Percentiles rank a stretch among this genome's conserved stretches.
phyloP scores from a whole-genome alignment of 257 asterid genomes.

The Salvia hispanica region DNA sequence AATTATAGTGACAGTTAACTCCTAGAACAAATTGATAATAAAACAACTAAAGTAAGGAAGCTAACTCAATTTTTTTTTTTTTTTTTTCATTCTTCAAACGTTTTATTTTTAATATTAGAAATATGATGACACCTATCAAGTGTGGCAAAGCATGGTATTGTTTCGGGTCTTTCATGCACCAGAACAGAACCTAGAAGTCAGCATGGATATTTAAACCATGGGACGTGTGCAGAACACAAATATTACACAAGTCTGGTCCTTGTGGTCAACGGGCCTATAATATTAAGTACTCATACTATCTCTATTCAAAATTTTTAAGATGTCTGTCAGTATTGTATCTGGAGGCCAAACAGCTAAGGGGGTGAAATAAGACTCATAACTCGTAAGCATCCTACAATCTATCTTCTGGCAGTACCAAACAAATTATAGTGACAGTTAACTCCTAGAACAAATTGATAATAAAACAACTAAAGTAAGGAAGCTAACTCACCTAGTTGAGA shows the following conservation, averaged over 20 bases:
- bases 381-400: neutral
- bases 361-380: slow-evolving; percentile 18
- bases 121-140: neutral
- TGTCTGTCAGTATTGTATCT: neutral
- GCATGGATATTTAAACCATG: neutral
- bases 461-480: slow-evolving; percentile 17
- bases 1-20: neutral
- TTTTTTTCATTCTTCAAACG: neutral
- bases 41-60: slow-evolving; percentile 18
- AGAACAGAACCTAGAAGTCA: slow-evolving; percentile 5
- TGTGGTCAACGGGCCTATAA: neutral
- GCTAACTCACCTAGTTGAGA: slow-evolving; percentile 65
- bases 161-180: neutral
- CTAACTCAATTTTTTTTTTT: no score
- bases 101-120: neutral
- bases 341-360: slow-evolving; percentile 6
- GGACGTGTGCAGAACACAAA: slow-evolving; percentile 3
- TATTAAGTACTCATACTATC: neutral
- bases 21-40: slow-evolving; percentile 1
- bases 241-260: neutral
- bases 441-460: neutral
- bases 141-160: neutral
- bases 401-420: slow-evolving; percentile 2
- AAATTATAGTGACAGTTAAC: neutral
- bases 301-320: neutral